Evolutionary conservation across 2,329 filamentous ascomycete genomes (phyloP).

Genomic region (Sclerotiophoma versabilis): DNA sequence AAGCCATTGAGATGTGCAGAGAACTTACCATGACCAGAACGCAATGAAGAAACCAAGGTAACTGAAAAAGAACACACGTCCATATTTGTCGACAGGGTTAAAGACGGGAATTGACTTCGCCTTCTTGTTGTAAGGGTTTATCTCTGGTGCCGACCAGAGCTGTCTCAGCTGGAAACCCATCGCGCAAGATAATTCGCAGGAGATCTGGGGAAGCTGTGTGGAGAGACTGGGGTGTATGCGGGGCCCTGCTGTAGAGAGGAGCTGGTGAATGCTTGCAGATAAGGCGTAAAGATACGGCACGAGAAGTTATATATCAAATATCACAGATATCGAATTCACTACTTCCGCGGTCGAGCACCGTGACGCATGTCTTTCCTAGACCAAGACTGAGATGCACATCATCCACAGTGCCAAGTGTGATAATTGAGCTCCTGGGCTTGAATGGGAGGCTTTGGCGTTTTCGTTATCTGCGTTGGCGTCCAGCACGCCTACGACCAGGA

Average conservation of each 20-base stretch:
- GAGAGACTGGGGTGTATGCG: conserved; percentile 19
- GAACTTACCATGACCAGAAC: conserved; percentile 76
- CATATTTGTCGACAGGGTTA: conserved; percentile 80
- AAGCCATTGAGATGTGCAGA: conserved; percentile 9
- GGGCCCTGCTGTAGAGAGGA: conserved; percentile 15
- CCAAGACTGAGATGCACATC: conserved; percentile 25
- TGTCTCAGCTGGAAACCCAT: conserved; percentile 47
- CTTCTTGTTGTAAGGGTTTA: conserved; percentile 86
- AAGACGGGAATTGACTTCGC: conserved; percentile 80
- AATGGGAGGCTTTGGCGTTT: conserved; percentile 24
- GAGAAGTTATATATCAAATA: conserved; percentile 36
- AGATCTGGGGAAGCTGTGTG: conserved; percentile 6
- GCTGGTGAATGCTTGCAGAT: conserved; percentile 24
- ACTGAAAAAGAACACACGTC: conserved; percentile 88
- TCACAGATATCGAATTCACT: conserved; percentile 24
- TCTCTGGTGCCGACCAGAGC: conserved; percentile 64
- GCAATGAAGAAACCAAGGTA: conserved; percentile 87
- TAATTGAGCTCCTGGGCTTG: conserved; percentile 31
- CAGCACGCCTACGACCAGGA: conserved; percentile 15
- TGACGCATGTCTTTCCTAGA: conserved; percentile 28
- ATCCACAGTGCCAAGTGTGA: conserved; percentile 29
- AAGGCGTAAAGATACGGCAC: conserved; percentile 21
- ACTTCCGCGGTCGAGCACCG: conserved; percentile 47
- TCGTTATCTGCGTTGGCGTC: conserved; percentile 38
- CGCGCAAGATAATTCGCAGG: conserved; percentile 14